Evolutionary conservation across 2,329 filamentous ascomycete genomes (phyloP).

Genomic region (Phyllosticta citribraziliensis): DNA sequence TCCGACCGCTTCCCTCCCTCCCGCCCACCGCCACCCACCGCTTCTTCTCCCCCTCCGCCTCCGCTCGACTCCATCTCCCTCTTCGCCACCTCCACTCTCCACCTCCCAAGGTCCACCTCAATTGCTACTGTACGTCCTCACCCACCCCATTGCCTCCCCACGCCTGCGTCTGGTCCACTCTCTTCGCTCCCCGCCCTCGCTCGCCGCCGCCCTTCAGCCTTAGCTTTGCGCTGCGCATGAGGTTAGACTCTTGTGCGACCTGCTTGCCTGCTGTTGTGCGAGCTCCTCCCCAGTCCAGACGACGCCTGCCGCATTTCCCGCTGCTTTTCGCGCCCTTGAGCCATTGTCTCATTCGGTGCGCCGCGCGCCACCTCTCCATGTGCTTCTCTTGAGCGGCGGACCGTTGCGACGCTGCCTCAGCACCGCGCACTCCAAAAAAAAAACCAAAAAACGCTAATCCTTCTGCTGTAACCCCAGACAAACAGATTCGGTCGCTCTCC

Average conservation of each 20-base stretch:
- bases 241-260: conserved; percentile 7
- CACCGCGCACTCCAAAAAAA: not conserved
- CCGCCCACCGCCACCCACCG: conserved; percentile 18
- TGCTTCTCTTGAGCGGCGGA: not conserved
- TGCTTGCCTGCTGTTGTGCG: conserved; percentile 1
- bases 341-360: conserved; percentile 14
- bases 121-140: conserved; percentile 2
- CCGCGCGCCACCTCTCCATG: conserved; percentile 24
- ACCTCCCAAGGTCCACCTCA: not conserved
- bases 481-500: not conserved
- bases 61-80: conserved; percentile 13
- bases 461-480: not conserved
- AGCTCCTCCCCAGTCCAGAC: conserved; percentile 16
- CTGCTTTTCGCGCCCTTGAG: conserved; percentile 6
- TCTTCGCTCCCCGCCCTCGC: not conserved
- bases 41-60: conserved; percentile 14
- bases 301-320: conserved; percentile 2
- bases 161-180: conserved; percentile 4
- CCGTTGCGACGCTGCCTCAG: conserved; percentile 3
- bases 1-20: no score
- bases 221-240: conserved; percentile 6
- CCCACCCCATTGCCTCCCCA: conserved; percentile 9
- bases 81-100: not conserved
- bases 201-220: conserved; percentile 5
- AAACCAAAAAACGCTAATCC: not conserved